phyloP scores from a whole-genome alignment of 2,329 filamentous ascomycete genomes.

The Dichotomopilus funicola region DNA sequence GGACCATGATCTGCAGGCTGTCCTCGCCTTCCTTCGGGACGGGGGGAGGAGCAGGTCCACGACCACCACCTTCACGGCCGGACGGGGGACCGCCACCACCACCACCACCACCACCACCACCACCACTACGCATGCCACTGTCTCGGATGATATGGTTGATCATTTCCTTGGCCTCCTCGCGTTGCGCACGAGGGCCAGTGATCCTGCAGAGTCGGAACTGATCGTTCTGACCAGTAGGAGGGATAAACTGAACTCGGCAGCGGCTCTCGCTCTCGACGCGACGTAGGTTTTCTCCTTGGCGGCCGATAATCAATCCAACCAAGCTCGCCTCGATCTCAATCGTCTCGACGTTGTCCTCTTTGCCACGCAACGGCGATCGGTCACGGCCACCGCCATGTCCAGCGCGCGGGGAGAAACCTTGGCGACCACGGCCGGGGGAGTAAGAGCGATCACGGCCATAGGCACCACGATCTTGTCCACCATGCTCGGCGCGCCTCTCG shows the following conservation, averaged over 20 bases:
- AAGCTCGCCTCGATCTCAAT: constrained; percentile 82
- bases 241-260: constrained; percentile 82
- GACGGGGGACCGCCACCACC: constrained; percentile 24
- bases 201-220: constrained; percentile 80
- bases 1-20: constrained; percentile 88
- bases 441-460: constrained; percentile 63
- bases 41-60: constrained; percentile 27
- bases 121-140: constrained; percentile 54
- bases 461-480: constrained; percentile 37
- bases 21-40: constrained; percentile 72
- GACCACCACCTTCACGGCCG: constrained; percentile 24
- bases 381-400: constrained; percentile 45
- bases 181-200: constrained; percentile 62
- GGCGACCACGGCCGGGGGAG: constrained; percentile 50
- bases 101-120: constrained; percentile 35
- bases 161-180: constrained; percentile 71
- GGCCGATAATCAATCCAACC: constrained; percentile 84
- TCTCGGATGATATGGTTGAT: constrained; percentile 87
- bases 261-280: constrained; percentile 77
- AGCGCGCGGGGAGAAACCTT: constrained; percentile 53
- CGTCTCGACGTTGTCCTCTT: constrained; percentile 68
- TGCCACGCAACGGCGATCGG: constrained; percentile 63
- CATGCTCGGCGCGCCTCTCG: constrained; percentile 67
- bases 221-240: constrained; percentile 63
- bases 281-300: constrained; percentile 81